A percentile compares a stretch with the other conserved stretches of the same genome.
Evolutionary conservation across 164 flowering plant genomes (phyloP).

Genomic region (Liquidambar formosana): DNA sequence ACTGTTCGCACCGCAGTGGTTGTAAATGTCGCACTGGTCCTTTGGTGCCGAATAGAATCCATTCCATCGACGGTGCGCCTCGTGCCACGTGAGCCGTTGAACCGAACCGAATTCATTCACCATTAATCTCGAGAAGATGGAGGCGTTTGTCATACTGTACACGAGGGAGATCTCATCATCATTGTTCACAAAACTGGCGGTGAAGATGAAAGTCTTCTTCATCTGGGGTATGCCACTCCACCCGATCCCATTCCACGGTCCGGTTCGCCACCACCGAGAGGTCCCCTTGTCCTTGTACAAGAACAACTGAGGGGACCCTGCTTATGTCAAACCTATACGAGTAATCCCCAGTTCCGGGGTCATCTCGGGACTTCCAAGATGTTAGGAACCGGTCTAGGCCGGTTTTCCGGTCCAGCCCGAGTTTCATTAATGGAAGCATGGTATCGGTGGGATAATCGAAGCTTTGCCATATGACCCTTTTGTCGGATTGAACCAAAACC

Average conservation of each 20-base stretch:
- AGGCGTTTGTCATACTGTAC: no score
- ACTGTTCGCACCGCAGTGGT: background rate
- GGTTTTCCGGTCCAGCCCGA: constrained; percentile 38
- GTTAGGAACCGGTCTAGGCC: constrained; percentile 37
- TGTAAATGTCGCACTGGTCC: no score
- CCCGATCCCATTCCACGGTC: constrained; percentile 1
- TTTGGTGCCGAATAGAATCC: no score
- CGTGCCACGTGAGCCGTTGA: background rate
- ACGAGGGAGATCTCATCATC: no score
- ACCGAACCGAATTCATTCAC: background rate
- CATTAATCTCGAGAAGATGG: no score
- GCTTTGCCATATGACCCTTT: constrained; percentile 50
- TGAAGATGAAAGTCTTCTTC: background rate
- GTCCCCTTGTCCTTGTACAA: background rate
- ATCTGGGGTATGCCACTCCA: constrained; percentile 8
- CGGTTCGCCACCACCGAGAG: background rate
- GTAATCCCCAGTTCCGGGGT: background rate
- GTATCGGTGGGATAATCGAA: constrained; percentile 49
- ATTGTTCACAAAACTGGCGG: no score
- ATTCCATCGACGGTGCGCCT: background rate
- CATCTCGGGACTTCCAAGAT: background rate
- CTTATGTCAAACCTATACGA: background rate
- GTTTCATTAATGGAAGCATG: constrained; percentile 41
- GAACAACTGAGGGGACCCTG: constrained; percentile 2
- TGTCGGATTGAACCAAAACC: constrained; percentile 16